These are phyloP conservation scores for Oidiodendron maius DNA, from an alignment of 495 filamentous ascomycete genomes.

Conservation along the genomic window DNA sequence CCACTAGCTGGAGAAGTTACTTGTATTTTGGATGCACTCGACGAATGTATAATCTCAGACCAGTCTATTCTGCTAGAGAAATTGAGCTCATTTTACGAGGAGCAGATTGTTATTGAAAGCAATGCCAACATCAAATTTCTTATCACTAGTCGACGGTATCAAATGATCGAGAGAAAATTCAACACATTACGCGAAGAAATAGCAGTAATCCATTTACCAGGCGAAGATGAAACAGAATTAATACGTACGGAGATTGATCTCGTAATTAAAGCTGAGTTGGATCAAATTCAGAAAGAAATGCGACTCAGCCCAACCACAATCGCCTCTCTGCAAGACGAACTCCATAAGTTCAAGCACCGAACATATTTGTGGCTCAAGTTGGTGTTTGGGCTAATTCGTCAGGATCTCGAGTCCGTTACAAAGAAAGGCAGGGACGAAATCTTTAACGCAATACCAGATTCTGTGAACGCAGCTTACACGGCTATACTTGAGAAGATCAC, in stretches of 20 bases:
- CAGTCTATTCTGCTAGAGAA: conserved; percentile 5
- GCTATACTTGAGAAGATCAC: neutral
- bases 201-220: conserved; percentile 26
- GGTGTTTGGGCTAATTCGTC: conserved; percentile 23
- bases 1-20: conserved; percentile 34
- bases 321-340: conserved; percentile 17
- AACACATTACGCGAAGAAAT: conserved; percentile 17
- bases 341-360: conserved; percentile 23
- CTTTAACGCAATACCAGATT: conserved; percentile 25
- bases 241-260: conserved; percentile 37
- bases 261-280: conserved; percentile 28
- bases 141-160: conserved; percentile 43
- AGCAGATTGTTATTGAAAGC: conserved; percentile 5
- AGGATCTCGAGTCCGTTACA: conserved; percentile 16
- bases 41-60: conserved; percentile 27
- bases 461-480: conserved; percentile 26
- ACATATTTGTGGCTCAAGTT: conserved; percentile 34
- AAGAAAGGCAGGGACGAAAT: conserved; percentile 15
- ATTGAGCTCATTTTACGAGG: neutral
- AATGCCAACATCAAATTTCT: conserved; percentile 36
- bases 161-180: conserved; percentile 31
- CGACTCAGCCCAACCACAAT: conserved; percentile 17
- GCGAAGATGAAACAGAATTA: conserved; percentile 30
- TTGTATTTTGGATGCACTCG: conserved; percentile 44
- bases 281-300: conserved; percentile 18